A percentile compares a stretch with the other conserved stretches of the same genome.
Evolutionary conservation across 805 yeast genomes (phyloP).

Genomic region (Ascoidea asiatica): DNA sequence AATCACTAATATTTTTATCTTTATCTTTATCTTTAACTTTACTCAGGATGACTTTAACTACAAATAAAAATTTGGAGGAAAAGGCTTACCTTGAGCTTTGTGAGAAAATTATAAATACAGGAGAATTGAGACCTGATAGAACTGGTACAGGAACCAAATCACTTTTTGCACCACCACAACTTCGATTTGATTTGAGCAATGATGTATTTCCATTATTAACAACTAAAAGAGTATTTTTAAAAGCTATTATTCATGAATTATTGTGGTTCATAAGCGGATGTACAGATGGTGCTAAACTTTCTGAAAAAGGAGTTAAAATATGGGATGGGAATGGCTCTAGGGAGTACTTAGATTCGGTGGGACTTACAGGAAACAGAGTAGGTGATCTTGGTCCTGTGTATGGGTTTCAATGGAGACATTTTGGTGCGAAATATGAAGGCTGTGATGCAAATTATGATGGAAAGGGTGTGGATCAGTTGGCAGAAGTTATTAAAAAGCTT

Average conservation of each 20-base stretch:
- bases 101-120: conserved; percentile 58
- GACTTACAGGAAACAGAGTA: conserved; percentile 65
- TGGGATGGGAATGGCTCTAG: conserved; percentile 99
- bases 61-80: conserved; percentile 58
- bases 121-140: conserved; percentile 88
- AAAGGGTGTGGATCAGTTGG: conserved; percentile 83
- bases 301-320: conserved; percentile 82
- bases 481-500: conserved; percentile 63
- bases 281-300: conserved; percentile 71
- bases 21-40: too few relatives aligned
- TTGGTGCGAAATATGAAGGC: conserved; percentile 84
- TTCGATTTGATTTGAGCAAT: conserved; percentile 64
- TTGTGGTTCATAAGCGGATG: conserved; percentile 88
- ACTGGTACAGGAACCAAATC: conserved; percentile 95
- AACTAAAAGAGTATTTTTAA: conserved; percentile 82
- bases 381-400: conserved; percentile 98
- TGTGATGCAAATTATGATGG: conserved; percentile 82
- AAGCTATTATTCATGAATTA: conserved; percentile 79
- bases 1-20: too few relatives aligned
- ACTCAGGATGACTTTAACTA: too few relatives aligned
- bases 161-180: conserved; percentile 90
- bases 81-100: conserved; percentile 81
- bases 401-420: conserved; percentile 99
- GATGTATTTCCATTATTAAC: conserved; percentile 80
- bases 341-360: conserved; percentile 75